These are phyloP conservation scores for Magnusiomyces tetraspermus DNA, from an alignment of 1,139 yeast species.

Conservation along the genomic window DNA sequence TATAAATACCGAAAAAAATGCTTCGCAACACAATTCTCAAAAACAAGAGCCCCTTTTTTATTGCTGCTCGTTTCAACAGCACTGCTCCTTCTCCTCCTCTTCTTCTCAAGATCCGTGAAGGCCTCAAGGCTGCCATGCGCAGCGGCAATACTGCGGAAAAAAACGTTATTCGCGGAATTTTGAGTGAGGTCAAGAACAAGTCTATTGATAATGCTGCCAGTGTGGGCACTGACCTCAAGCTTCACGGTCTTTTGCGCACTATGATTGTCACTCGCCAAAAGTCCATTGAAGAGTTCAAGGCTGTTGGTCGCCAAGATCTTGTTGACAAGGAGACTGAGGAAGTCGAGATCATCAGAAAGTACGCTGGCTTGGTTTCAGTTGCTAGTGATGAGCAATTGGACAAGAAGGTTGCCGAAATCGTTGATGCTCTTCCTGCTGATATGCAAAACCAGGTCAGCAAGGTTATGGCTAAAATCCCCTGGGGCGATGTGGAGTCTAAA, in stretches of 20 bases:
- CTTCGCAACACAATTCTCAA: background rate
- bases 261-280: conserved; percentile 46
- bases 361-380: conserved; percentile 41
- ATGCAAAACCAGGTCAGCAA: conserved; percentile 33
- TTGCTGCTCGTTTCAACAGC: background rate
- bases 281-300: conserved; percentile 43
- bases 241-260: conserved; percentile 42
- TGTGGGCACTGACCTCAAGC: conserved; percentile 40
- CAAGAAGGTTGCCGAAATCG: conserved; percentile 33
- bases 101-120: conserved; percentile 28
- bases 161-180: conserved; percentile 46
- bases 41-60: background rate
- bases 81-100: conserved; percentile 28
- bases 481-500: conserved; percentile 40
- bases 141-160: conserved; percentile 30
- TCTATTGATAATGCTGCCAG: conserved; percentile 44
- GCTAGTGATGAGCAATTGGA: conserved; percentile 44
- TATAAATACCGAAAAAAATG: background rate
- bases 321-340: conserved; percentile 49
- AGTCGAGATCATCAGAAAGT: conserved; percentile 38
- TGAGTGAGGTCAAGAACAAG: conserved; percentile 51
- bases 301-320: conserved; percentile 46
- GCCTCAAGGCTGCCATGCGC: conserved; percentile 31
- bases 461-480: conserved; percentile 41
- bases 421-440: conserved; percentile 27